A percentile compares a stretch with the other conserved stretches of the same genome.
These are phyloP conservation scores for Ophiobolus disseminans DNA, from an alignment of 2,329 filamentous ascomycete genomes.

Conservation along the genomic window DNA sequence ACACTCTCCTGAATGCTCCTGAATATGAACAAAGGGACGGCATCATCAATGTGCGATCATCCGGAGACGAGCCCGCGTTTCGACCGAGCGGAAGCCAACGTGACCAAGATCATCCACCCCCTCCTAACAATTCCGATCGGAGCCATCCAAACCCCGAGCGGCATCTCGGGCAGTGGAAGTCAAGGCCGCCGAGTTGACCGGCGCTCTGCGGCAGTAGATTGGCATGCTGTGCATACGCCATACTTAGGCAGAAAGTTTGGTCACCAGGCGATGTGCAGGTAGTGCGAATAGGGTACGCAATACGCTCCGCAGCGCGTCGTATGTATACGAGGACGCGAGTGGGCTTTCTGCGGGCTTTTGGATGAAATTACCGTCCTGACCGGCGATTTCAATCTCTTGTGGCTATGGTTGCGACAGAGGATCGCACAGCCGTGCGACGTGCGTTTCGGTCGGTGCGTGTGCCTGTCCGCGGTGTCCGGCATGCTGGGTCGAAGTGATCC, in stretches of 20 bases:
- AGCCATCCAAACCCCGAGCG: conserved; percentile 10
- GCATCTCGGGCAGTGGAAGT: conserved; percentile 4
- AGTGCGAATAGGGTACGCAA: conserved; percentile 7
- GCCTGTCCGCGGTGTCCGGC: conserved; percentile 1
- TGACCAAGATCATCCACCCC: conserved; percentile 11
- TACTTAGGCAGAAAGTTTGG: conserved; percentile 15
- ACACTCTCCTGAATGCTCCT: conserved; percentile 2
- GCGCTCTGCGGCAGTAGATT: conserved; percentile 7
- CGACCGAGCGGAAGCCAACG: conserved; percentile 24
- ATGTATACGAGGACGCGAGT: conserved; percentile 9
- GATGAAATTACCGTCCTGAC: conserved; percentile 13
- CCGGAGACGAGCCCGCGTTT: conserved; percentile 27
- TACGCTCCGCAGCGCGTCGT: conserved; percentile 9
- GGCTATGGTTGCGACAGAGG: conserved; percentile 21
- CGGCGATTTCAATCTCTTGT: conserved; percentile 20
- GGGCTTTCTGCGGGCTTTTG: neutral
- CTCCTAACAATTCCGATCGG: conserved; percentile 14
- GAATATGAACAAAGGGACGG: conserved; percentile 1
- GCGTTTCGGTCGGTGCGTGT: neutral
- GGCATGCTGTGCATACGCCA: neutral
- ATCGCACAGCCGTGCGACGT: conserved; percentile 18
- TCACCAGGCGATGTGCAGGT: conserved; percentile 10
- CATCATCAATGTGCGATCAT: conserved; percentile 16
- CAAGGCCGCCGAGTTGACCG: conserved; percentile 11
- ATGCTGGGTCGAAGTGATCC: conserved; percentile 3